Evolutionary conservation across 2,329 filamentous ascomycete species (phyloP).

Genomic region (Chalara sp.): DNA sequence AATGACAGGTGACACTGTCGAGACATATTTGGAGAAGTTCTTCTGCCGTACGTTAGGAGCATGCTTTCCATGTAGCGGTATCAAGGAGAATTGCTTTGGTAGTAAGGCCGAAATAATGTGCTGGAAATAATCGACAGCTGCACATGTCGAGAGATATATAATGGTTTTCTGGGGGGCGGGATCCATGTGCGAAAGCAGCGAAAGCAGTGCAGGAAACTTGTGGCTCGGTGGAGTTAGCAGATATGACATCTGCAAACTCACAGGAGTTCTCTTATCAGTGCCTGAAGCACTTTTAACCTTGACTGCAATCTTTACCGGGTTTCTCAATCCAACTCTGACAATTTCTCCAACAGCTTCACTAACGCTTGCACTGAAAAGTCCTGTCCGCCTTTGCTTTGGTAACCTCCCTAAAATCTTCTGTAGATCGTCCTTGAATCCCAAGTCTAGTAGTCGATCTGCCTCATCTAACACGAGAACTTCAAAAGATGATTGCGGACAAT

Average conservation of each 20-base stretch:
- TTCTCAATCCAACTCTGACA: conserved; percentile 83
- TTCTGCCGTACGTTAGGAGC: conserved; percentile 79
- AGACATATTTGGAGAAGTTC: conserved; percentile 77
- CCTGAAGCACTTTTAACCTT: conserved; percentile 76
- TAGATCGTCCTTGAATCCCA: conserved; percentile 89
- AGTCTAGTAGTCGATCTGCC: conserved; percentile 83
- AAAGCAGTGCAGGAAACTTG: conserved; percentile 69
- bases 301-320: conserved; percentile 91
- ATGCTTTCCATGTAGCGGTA: conserved; percentile 89
- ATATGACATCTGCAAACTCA: conserved; percentile 89
- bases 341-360: conserved; percentile 91
- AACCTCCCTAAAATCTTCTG: conserved; percentile 77
- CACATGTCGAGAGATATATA: conserved; percentile 88
- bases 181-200: conserved; percentile 63
- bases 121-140: conserved; percentile 90
- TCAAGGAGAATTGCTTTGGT: conserved; percentile 58
- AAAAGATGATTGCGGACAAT: conserved; percentile 82
- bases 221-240: conserved; percentile 67
- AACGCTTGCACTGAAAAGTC: conserved; percentile 92
- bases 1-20: conserved; percentile 67
- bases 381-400: conserved; percentile 89
- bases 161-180: conserved; percentile 78
- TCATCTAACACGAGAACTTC: conserved; percentile 92
- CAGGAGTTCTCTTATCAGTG: conserved; percentile 82
- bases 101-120: conserved; percentile 70